These are phyloP conservation scores for Leccinum aurantiacum DNA, from an alignment of 768 basidiomycete genomes.

Conservation along the genomic window DNA sequence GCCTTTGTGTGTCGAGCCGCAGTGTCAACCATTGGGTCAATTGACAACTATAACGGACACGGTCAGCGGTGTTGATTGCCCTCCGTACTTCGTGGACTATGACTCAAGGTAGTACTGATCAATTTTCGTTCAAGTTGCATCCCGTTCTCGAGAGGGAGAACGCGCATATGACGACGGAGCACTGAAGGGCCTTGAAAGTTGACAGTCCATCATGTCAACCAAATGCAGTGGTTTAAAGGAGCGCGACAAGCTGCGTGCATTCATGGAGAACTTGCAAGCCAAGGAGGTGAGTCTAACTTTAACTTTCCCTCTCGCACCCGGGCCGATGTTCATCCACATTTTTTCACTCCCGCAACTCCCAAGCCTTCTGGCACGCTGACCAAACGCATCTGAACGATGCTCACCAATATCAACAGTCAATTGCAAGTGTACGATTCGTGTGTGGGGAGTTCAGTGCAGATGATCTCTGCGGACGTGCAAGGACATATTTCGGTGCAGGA, in stretches of 20 bases:
- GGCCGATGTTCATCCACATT: background rate
- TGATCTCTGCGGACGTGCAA: constrained; percentile 81
- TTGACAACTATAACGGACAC: no score
- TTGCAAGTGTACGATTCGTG: constrained; percentile 88
- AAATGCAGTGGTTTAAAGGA: constrained; percentile 95
- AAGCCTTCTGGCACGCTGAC: constrained; percentile 82
- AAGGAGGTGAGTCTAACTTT: constrained; percentile 60
- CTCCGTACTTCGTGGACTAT: no score
- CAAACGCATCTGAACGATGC: constrained; percentile 93
- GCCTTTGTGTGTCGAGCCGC: no score
- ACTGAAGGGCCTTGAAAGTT: constrained; percentile 71
- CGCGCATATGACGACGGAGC: constrained; percentile 97
- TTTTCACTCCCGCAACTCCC: constrained; percentile 34
- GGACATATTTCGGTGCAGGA: constrained; percentile 89
- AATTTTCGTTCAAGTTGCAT: constrained; percentile 45
- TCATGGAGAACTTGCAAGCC: constrained; percentile 92
- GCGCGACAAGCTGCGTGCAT: constrained; percentile 80
- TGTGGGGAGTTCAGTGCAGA: constrained; percentile 33
- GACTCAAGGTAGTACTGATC: background rate
- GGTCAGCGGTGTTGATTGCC: no score
- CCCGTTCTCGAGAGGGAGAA: constrained; percentile 62
- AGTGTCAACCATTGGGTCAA: no score
- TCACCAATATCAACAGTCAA: constrained; percentile 92
- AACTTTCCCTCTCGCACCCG: background rate
- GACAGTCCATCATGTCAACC: constrained; percentile 74